These are phyloP conservation scores for Kockiozyma suomiensis DNA, from an alignment of 805 yeast species.

Conservation along the genomic window DNA sequence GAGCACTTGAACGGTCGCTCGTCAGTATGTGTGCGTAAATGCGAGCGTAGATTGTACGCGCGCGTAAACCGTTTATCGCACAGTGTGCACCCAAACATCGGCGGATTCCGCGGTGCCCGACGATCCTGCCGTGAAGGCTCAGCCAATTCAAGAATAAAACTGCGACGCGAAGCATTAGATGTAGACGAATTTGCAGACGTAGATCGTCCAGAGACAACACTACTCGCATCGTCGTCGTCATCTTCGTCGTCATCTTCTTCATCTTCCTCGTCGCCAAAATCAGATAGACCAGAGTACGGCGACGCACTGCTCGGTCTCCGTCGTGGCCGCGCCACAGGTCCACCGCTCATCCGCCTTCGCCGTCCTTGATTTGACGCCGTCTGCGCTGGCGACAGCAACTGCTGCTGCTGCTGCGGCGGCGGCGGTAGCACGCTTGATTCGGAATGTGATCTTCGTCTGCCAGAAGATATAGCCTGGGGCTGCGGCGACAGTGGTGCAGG, in stretches of 20 bases:
- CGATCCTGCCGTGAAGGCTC: conserved; percentile 56
- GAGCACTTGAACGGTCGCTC: conserved; percentile 72
- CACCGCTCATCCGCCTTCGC: conserved; percentile 7
- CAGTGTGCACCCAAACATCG: conserved; percentile 71
- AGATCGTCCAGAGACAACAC: conserved; percentile 16
- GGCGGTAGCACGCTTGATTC: conserved; percentile 19
- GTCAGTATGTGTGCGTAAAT: conserved; percentile 79
- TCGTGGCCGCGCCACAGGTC: not conserved
- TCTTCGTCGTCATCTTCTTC: conserved; percentile 8
- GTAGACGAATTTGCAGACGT: conserved; percentile 4
- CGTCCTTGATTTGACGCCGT: not conserved
- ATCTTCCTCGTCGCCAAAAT: conserved; percentile 23
- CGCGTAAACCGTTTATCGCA: conserved; percentile 89
- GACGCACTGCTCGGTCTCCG: conserved; percentile 7
- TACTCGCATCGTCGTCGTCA: conserved; percentile 22
- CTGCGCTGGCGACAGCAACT: conserved; percentile 1
- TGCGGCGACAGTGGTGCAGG: not conserved
- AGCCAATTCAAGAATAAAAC: conserved; percentile 68
- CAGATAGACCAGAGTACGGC: conserved; percentile 19
- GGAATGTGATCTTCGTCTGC: conserved; percentile 28
- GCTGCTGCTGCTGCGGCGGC: not conserved
- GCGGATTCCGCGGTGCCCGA: conserved; percentile 70
- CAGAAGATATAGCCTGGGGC: not conserved
- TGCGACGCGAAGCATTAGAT: conserved; percentile 41
- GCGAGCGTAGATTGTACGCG: conserved; percentile 90